Conservation (phyloP, 1,284 basidiomycete species). For the Butyriboletus regius region DNA sequence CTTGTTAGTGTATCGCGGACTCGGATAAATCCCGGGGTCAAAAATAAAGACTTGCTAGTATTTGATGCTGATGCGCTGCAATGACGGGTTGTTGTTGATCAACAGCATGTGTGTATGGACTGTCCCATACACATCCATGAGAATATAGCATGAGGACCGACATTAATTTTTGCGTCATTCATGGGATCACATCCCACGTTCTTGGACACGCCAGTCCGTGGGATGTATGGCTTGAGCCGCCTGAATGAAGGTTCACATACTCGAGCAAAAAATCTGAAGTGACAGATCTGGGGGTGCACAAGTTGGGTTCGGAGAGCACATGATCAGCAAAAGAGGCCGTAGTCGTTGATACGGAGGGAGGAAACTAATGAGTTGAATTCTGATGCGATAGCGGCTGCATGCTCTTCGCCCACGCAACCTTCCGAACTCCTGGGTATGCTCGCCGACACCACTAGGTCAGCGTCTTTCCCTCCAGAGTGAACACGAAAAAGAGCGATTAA, state of each 20-base stretch:
- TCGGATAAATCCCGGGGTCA: not conserved
- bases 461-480: conserved; percentile 45
- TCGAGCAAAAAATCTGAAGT: not conserved
- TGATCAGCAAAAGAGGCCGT: conserved; percentile 61
- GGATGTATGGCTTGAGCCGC: not conserved
- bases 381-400: conserved; percentile 31
- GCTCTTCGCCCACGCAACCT: conserved; percentile 39
- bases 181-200: conserved; percentile 10
- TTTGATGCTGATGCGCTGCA: not conserved
- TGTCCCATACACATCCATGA: conserved; percentile 5
- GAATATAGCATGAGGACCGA: not conserved
- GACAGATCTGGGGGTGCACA: not conserved
- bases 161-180: not conserved
- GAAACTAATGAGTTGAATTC: conserved; percentile 55
- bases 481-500: conserved; percentile 75
- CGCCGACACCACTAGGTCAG: conserved; percentile 75
- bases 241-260: not conserved
- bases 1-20: not conserved
- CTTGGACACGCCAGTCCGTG: not conserved
- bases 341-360: conserved; percentile 66
- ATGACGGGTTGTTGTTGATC: not conserved
- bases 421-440: conserved; percentile 59
- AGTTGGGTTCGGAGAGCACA: not conserved
- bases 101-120: not conserved
- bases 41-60: not conserved